Base-by-base conservation (phyloP, 2,329 filamentous ascomycete genomes). In the Fusarium mangiferae region DNA sequence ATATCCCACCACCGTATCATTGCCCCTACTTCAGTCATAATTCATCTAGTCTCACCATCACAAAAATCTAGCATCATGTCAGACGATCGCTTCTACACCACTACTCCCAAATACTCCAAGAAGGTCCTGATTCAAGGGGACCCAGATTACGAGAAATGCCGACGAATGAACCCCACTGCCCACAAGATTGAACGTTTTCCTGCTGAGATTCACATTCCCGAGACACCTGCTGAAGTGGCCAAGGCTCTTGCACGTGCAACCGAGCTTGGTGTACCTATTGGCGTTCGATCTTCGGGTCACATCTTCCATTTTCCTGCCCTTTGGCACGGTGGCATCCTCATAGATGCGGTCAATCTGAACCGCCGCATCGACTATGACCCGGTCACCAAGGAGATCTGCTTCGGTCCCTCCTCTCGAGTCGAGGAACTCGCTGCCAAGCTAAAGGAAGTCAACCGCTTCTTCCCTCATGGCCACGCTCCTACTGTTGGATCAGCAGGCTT, bases 241-340 rank as follows among this genome's bases (percentile, higher is more conserved):
- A 44, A 42, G 12, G 65, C 65, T n/a, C 48, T 68, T 12, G 56
- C 45, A 26, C 48, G 65, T 28, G 65, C 65, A 46, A 42, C 48
- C 12, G 51, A 68, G 51, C 60, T 64, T 36, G 60, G 45, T 28
- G 55, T 55, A 5, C 56, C 55, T 24, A 35, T 65, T 42, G 65
- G 65, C 8, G 52, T 68, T 26, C 65, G 65, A 41, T 68, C 65
- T n/a, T 55, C 52, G 6, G 65, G 65, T n/a, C 65, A 68, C 17
- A 42, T 68, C 48, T 64, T 64, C 51, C 56, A 52, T 33, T 64
- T 52, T 6, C 49, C 48, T n/a, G 60, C 52, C 8, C 33, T 64
- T 35, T 42, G 63, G 11, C 51, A 65, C 3, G 45, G 38, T 8
- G 65, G 65, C 4, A 63, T 68, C 12, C 60, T 68, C 14, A 68